Evolutionary conservation across 352 stramenopile species (phyloP).

Genomic region (Globisporangium alternatum): DNA sequence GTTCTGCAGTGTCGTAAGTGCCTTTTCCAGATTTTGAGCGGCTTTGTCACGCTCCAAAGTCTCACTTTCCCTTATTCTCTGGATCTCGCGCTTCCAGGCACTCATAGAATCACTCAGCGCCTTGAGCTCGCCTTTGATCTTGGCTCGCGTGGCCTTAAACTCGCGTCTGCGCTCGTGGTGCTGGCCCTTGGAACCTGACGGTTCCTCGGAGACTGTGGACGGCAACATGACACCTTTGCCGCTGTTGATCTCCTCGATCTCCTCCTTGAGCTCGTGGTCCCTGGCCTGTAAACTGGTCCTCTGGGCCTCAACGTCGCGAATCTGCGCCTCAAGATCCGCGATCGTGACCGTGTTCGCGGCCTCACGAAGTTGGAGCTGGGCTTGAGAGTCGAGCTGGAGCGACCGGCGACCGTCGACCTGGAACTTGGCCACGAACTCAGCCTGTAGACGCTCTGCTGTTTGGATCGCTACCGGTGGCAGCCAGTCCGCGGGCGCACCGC

Average conservation of each 20-base stretch:
- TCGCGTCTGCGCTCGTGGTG: constrained; percentile 38
- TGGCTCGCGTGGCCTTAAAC: constrained; percentile 41
- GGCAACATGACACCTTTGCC: constrained; percentile 23
- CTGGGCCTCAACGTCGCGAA: constrained; percentile 18
- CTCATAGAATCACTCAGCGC: constrained; percentile 14
- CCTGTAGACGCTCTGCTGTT: constrained; percentile 18
- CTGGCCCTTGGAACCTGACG: background rate
- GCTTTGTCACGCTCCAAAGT: constrained; percentile 15
- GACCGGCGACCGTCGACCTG: constrained; percentile 30
- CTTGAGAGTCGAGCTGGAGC: constrained; percentile 25
- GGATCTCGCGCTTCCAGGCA: constrained; percentile 24
- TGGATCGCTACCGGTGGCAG: constrained; percentile 23
- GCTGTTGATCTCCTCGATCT: constrained; percentile 66
- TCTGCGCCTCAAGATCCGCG: constrained; percentile 17
- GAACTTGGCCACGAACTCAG: constrained; percentile 35
- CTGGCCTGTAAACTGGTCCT: constrained; percentile 22
- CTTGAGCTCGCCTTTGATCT: constrained; percentile 48
- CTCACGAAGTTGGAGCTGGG: constrained; percentile 20
- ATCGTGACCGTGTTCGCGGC: constrained; percentile 15
- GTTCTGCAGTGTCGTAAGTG: constrained; percentile 16
- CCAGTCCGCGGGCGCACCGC: constrained; percentile 17
- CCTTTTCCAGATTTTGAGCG: constrained; percentile 12
- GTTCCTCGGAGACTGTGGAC: background rate
- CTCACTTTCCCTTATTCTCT: constrained; percentile 26
- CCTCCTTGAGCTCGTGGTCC: constrained; percentile 35